Base-by-base conservation (phyloP, 768 basidiomycete species). In the Phanerochaete carnosa region DNA sequence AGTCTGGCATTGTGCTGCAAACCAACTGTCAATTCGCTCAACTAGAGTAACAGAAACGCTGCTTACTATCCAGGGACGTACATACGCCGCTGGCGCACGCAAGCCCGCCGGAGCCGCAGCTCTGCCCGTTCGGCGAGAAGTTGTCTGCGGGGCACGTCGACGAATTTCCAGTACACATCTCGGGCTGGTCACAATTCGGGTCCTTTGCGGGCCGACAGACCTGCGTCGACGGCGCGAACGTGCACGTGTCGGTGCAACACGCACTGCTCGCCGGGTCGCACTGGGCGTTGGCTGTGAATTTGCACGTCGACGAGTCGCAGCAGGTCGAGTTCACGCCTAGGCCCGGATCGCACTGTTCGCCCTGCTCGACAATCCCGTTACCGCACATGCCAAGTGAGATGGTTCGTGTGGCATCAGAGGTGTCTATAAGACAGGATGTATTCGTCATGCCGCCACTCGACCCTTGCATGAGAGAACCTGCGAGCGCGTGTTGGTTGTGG, bases 281-380 rank as follows among this genome's bases (percentile, higher is more conserved):
- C 2, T 86, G 80, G 2, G 94, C 88, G 30, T 83, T 84, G 26
- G 72, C 63, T 51, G 69, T 82, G 79, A 94, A 91, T 74, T 90
- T 90, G 79, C 90, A 93, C 11, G 87, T 88, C 23, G 75, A 66
- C 3, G 83, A 64, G 72, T 95, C 84, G 76, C 93, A 95, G 75
- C 93, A 95, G 1, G 80, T 73, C 4, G 85, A 85, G 45, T 76
- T 75, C 12, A 77, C 69, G 56, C 84, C 87, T 35, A 70, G 66
- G 30, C 90, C 90, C 0, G 93, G 92, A 73, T 96, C 93, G 70
- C 94, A 95, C 39, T 95, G 89, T 75, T 96, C 94, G 30, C 91
- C 93, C 0, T 66, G 71, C 69, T 92, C 90, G 55, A 91, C 85
- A 62, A 93, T 92, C 53, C 91, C 91, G 72, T 93, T 92, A 28